Conservation (phyloP, 1,284 basidiomycete genomes). For the Boletus mariae region DNA sequence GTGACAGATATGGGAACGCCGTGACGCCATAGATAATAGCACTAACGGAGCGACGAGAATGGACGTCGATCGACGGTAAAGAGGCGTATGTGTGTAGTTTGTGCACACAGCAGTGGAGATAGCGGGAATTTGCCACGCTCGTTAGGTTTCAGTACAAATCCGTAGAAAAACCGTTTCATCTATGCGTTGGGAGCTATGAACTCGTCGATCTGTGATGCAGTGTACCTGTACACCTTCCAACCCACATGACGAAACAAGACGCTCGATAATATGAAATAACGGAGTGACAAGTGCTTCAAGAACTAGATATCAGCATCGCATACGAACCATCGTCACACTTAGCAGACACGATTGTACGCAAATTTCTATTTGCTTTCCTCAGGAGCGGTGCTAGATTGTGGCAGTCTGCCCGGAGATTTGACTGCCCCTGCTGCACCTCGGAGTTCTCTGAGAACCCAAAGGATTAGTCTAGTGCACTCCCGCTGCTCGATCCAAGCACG, state of each 20-base stretch:
- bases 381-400: conserved; percentile 2
- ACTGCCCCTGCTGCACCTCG: neutral
- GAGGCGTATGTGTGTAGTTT: conserved; percentile 4
- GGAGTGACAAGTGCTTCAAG: neutral
- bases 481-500: neutral
- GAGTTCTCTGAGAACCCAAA: conserved; percentile 12
- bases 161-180: conserved; percentile 7
- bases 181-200: conserved; percentile 3
- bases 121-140: conserved; percentile 25
- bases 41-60: conserved; percentile 23
- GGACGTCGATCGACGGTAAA: conserved; percentile 33
- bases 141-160: conserved; percentile 20
- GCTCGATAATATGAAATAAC: neutral
- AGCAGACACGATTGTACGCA: neutral
- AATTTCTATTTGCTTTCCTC: conserved; percentile 11
- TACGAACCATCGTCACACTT: neutral
- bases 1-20: conserved; percentile 68
- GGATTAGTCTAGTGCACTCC: neutral
- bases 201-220: conserved; percentile 7
- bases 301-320: neutral
- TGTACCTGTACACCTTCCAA: conserved; percentile 8
- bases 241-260: conserved; percentile 15
- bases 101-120: conserved; percentile 24
- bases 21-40: conserved; percentile 26
- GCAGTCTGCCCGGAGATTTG: conserved; percentile 6